phyloP scores from a whole-genome alignment of 768 basidiomycete species.

The Auricularia auricula-judae region DNA sequence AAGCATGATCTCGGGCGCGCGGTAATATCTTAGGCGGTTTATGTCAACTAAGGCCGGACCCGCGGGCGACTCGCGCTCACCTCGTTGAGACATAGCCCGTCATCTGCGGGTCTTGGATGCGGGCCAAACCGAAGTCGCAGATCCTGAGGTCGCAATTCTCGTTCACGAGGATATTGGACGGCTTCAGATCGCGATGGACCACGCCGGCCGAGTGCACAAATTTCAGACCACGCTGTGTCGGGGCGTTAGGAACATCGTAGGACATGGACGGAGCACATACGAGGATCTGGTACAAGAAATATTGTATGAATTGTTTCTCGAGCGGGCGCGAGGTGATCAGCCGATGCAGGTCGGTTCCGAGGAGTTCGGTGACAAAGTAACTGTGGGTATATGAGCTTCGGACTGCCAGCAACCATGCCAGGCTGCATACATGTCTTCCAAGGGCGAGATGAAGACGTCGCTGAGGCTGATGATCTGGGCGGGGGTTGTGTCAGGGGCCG shows the following conservation, averaged over 20 bases:
- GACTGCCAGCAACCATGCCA: not conserved
- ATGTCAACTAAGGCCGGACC: not conserved
- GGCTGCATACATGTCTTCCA: conserved; percentile 80
- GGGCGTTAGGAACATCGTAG: conserved; percentile 5
- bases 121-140: conserved; percentile 96
- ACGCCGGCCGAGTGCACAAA: conserved; percentile 99
- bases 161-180: conserved; percentile 98
- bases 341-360: conserved; percentile 96
- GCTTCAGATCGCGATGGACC: conserved; percentile 98
- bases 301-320: conserved; percentile 99
- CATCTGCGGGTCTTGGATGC: conserved; percentile 99
- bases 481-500: not conserved
- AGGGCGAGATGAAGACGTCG: conserved; percentile 99
- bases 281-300: conserved; percentile 98
- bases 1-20: conserved; percentile 99
- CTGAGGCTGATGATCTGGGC: conserved; percentile 90
- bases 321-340: conserved; percentile 91
- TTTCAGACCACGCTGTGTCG: conserved; percentile 81
- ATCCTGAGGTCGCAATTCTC: conserved; percentile 99
- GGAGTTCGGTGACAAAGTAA: conserved; percentile 97
- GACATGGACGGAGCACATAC: conserved; percentile 31
- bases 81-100: conserved; percentile 98
- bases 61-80: not conserved
- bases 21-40: conserved; percentile 51
- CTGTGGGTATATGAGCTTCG: conserved; percentile 27